Percentiles rank a stretch among this genome's conserved stretches.
These are phyloP conservation scores for Penicillium fuscoglaucum DNA, from an alignment of 2,329 filamentous ascomycete genomes.

Conservation along the genomic window DNA sequence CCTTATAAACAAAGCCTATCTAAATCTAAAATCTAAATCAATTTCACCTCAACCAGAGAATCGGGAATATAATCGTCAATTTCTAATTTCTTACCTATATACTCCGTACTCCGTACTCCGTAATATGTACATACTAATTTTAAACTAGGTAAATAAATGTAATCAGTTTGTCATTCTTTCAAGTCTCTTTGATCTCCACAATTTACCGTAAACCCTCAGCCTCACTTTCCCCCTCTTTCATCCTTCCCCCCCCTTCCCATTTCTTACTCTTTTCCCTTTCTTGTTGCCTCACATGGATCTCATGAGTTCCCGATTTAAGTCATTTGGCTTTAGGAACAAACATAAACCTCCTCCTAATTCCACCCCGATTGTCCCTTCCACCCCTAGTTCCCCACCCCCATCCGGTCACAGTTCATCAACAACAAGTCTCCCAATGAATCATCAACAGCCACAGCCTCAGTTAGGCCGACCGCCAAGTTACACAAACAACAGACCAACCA, in stretches of 20 bases:
- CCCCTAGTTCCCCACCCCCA: constrained; percentile 40
- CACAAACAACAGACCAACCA: constrained; percentile 55
- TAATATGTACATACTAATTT: neutral
- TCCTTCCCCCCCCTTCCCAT: constrained; percentile 12
- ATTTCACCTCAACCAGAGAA: no score
- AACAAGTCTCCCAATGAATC: constrained; percentile 58
- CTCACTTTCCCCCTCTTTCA: constrained; percentile 19
- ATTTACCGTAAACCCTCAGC: constrained; percentile 15
- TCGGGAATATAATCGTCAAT: no score
- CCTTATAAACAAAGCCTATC: no score
- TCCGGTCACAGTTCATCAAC: constrained; percentile 48
- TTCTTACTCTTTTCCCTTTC: constrained; percentile 3
- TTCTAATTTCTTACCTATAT: no score
- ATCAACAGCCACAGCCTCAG: constrained; percentile 33
- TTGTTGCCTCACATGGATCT: constrained; percentile 44
- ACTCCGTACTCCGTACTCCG: no score
- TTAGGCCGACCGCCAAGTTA: constrained; percentile 65
- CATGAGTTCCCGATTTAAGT: constrained; percentile 55
- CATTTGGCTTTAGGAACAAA: constrained; percentile 49
- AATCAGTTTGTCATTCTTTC: constrained; percentile 10
- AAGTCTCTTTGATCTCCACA: constrained; percentile 17
- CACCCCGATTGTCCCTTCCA: constrained; percentile 34
- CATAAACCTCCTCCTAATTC: constrained; percentile 31
- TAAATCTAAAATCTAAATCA: no score
- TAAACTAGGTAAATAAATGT: no score